phyloP scores from a whole-genome alignment of 75 land plant species.

The Sequoiadendron giganteum region DNA sequence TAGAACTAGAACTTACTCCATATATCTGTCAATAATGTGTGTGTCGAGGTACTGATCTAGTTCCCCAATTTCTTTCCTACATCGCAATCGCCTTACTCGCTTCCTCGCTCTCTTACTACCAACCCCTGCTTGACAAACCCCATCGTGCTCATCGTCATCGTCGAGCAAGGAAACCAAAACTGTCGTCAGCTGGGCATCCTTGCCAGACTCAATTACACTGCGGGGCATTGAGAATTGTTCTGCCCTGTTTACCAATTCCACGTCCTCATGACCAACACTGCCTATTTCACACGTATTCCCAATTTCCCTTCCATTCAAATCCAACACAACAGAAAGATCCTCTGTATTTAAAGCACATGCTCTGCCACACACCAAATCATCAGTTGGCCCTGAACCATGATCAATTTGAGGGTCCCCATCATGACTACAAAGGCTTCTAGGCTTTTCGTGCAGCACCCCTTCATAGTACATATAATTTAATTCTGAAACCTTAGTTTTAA shows the following conservation, averaged over 20 bases:
- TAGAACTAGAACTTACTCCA: conserved; percentile 17
- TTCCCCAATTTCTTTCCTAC: background rate
- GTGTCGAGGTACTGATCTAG: conserved; percentile 22
- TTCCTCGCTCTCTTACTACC: background rate
- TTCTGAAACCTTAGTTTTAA: background rate
- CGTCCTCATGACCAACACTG: background rate
- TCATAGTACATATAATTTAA: background rate
- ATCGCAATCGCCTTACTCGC: background rate
- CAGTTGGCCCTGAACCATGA: too few species aligned
- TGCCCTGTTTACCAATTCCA: background rate
- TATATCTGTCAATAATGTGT: conserved; percentile 15
- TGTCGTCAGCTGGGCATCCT: background rate
- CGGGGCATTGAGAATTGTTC: background rate
- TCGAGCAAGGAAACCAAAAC: background rate
- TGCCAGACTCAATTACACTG: background rate
- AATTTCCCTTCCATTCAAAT: background rate
- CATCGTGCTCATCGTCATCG: background rate
- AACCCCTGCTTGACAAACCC: background rate
- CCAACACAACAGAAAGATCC: background rate
- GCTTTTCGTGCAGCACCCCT: background rate
- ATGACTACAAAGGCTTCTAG: too few species aligned
- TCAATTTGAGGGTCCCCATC: too few species aligned
- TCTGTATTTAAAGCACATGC: background rate
- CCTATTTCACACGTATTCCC: background rate
- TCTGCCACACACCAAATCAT: background rate